phyloP scores from a whole-genome alignment of 352 stramenopile genomes.

The Pythium myriotylum region DNA sequence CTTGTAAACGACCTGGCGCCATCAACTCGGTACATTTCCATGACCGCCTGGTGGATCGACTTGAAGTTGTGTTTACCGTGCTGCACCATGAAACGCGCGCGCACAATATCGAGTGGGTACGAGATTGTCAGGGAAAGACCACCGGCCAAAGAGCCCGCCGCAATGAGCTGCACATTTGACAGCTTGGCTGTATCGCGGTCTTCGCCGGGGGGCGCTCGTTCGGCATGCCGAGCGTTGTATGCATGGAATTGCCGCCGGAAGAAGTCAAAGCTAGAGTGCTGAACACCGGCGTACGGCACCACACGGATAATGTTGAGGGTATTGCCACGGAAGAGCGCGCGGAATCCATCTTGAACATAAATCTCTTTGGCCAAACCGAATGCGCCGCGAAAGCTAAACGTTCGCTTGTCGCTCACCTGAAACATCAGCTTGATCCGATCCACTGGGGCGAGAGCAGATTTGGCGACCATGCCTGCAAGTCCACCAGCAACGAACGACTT shows the following conservation, averaged over 20 bases:
- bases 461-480: conserved; percentile 72
- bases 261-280: conserved; percentile 87
- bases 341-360: conserved; percentile 70
- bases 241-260: conserved; percentile 80
- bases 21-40: conserved; percentile 78
- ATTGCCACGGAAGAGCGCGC: conserved; percentile 72
- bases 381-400: conserved; percentile 80
- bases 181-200: conserved; percentile 56
- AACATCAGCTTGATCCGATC: conserved; percentile 89
- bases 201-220: conserved; percentile 22
- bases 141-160: conserved; percentile 70
- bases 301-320: conserved; percentile 82
- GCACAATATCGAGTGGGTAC: conserved; percentile 84
- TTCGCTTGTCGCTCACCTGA: conserved; percentile 72
- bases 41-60: conserved; percentile 68
- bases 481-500: conserved; percentile 85
- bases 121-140: conserved; percentile 71
- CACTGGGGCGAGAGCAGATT: conserved; percentile 71
- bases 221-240: conserved; percentile 66
- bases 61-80: conserved; percentile 78
- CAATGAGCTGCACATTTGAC: conserved; percentile 75
- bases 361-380: conserved; percentile 61
- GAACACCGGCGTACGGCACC: conserved; percentile 75
- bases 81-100: conserved; percentile 87
- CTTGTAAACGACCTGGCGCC: conserved; percentile 68